A percentile compares a stretch with the other conserved stretches of the same genome.
These are phyloP conservation scores for Periconia macrospinosa DNA, from an alignment of 2,329 filamentous ascomycete species.

Conservation along the genomic window DNA sequence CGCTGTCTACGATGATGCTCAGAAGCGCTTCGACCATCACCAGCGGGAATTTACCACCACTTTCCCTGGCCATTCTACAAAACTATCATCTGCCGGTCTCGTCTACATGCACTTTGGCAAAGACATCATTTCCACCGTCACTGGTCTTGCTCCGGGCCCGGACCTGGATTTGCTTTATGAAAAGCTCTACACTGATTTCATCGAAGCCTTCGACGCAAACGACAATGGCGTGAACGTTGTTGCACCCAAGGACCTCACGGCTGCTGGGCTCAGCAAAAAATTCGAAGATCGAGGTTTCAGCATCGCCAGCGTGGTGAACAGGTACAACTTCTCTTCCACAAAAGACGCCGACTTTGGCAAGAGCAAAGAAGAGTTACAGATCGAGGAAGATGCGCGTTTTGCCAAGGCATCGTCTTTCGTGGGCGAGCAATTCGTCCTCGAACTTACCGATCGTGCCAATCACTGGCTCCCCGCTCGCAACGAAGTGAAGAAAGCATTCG, in stretches of 20 bases:
- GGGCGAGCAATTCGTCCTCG: constrained; percentile 83
- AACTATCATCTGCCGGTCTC: constrained; percentile 89
- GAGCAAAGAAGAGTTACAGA: constrained; percentile 56
- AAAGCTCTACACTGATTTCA: constrained; percentile 90
- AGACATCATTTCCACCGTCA: constrained; percentile 72
- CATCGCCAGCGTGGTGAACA: constrained; percentile 85
- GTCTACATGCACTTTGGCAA: constrained; percentile 96
- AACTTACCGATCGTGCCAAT: constrained; percentile 72
- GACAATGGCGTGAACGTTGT: constrained; percentile 92
- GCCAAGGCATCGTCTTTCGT: constrained; percentile 76
- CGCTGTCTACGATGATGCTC: constrained; percentile 79
- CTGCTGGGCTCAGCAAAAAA: constrained; percentile 75
- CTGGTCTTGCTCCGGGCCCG: constrained; percentile 61
- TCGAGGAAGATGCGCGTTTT: constrained; percentile 81
- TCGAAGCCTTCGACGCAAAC: constrained; percentile 96
- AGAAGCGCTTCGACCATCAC: constrained; percentile 92
- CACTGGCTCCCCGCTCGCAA: constrained; percentile 88
- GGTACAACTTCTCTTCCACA: constrained; percentile 70
- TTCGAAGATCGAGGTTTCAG: constrained; percentile 83
- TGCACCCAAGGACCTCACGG: constrained; percentile 68
- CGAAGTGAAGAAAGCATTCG: constrained; percentile 76
- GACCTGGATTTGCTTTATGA: constrained; percentile 77
- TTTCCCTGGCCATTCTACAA: constrained; percentile 82
- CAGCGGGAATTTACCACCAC: constrained; percentile 86
- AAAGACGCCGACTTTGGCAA: constrained; percentile 39